Base-by-base conservation (phyloP, 1,284 basidiomycete genomes). In the Puccinia triticina region DNA sequence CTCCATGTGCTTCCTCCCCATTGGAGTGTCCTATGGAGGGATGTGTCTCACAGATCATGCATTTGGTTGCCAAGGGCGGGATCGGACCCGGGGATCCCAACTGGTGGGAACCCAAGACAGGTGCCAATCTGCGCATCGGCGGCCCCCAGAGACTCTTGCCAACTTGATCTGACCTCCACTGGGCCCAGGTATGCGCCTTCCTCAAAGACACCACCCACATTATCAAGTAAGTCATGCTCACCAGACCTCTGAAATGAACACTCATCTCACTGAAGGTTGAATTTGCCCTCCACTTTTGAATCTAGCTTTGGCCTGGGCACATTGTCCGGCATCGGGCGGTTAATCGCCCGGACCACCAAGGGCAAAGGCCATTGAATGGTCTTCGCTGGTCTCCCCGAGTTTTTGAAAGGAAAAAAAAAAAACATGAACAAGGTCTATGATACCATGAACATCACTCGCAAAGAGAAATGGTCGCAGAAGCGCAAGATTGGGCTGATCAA, bases 101-200 rank as follows among this genome's bases (percentile, higher is more conserved):
- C 64, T 76, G 79, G 40, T 84, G 82, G 85, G 87, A 96, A 55
- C 98, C 96, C 1, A 95, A 97, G 86, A 90, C 92, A 88, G 95
- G 95, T 78, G 90, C 91, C 59, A 95, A 98, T 88, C 89, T 98
- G 85, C 92, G 95, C 77, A 84, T 48, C 18, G 76, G 64, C 34
- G 74, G 64, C 4, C 78, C 86, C 29, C 83, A 86, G 81, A 83
- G 34, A 84, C 84, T 43, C 90, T 98, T 40, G 94, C 92, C 87
- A 93, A 95, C 85, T 96, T 97, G 87, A 96, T 99, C 86, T 96
- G 97, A 88, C 29, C 96, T 99, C 85, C 92, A 96, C 88, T 99
- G 97, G 97, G 82, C 53, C 7, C 92, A 92, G 86, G 95, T 95
- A 4, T 95, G 93, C 50, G 89, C 92, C 85, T 97, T 96, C 91